Conservation (phyloP, 208 protist species). For the Acanthamoeba sp. region DNA sequence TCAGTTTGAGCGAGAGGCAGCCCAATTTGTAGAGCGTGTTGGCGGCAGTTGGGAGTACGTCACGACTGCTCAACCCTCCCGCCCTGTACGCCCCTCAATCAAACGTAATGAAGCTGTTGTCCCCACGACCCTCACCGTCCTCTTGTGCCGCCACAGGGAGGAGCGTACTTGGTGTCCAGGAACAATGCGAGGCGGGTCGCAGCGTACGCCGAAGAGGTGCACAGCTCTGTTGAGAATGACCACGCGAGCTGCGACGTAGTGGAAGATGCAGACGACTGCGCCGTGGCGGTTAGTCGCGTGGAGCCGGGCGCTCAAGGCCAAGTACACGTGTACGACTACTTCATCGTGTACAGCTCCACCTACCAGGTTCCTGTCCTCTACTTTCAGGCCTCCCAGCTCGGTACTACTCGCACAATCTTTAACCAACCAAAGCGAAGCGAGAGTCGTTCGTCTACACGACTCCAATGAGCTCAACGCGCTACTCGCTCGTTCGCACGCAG, state of each 20-base stretch:
- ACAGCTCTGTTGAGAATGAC: background rate
- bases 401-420: too few relatives aligned
- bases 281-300: background rate
- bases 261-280: background rate
- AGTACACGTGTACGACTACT: conserved; percentile 9
- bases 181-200: background rate
- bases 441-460: too few relatives aligned
- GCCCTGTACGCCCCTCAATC: background rate
- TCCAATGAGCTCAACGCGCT: background rate
- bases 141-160: background rate
- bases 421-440: too few relatives aligned
- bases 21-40: background rate
- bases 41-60: background rate
- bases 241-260: background rate
- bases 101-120: too few relatives aligned
- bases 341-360: conserved; percentile 46
- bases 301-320: background rate
- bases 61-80: background rate
- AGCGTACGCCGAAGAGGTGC: background rate
- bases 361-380: conserved; percentile 57
- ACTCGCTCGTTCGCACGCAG: background rate
- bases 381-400: conserved; percentile 4
- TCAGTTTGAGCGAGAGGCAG: background rate
- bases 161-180: background rate
- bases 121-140: too few relatives aligned